Percentiles rank a stretch among this genome's conserved stretches.
Evolutionary conservation across 805 yeast genomes (phyloP).

Genomic region (Ogataea trehalophila): DNA sequence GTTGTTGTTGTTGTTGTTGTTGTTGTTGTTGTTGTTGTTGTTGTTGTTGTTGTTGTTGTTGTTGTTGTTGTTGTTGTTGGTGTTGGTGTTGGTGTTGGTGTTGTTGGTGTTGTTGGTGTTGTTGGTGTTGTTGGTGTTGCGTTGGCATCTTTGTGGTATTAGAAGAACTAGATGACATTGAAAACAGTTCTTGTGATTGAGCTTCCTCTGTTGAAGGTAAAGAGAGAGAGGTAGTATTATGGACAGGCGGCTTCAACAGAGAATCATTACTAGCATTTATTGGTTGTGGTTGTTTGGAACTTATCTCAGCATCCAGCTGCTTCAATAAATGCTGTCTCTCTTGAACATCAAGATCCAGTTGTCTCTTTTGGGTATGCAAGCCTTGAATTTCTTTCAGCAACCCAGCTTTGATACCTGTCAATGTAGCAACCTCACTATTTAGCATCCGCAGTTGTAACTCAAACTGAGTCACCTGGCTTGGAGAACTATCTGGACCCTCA

Average conservation of each 20-base stretch:
- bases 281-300: constrained; percentile 1
- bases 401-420: constrained; percentile 36
- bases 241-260: constrained; percentile 5
- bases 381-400: constrained; percentile 47
- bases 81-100: background rate
- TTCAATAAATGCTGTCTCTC: constrained; percentile 16
- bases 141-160: background rate
- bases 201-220: constrained; percentile 7
- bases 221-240: constrained; percentile 7
- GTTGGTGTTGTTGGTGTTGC: background rate
- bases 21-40: background rate
- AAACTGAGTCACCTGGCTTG: constrained; percentile 25
- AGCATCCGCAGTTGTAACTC: constrained; percentile 37
- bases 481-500: constrained; percentile 24
- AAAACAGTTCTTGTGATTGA: constrained; percentile 1
- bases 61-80: background rate
- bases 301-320: constrained; percentile 9
- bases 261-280: constrained; percentile 6
- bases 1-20: background rate
- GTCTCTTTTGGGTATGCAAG: constrained; percentile 42
- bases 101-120: background rate
- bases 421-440: constrained; percentile 36
- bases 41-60: background rate
- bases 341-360: constrained; percentile 41
- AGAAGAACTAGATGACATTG: constrained; percentile 3